phyloP scores from a whole-genome alignment of 2,329 filamentous ascomycete species.

The Stagonosporopsis tanaceti region DNA sequence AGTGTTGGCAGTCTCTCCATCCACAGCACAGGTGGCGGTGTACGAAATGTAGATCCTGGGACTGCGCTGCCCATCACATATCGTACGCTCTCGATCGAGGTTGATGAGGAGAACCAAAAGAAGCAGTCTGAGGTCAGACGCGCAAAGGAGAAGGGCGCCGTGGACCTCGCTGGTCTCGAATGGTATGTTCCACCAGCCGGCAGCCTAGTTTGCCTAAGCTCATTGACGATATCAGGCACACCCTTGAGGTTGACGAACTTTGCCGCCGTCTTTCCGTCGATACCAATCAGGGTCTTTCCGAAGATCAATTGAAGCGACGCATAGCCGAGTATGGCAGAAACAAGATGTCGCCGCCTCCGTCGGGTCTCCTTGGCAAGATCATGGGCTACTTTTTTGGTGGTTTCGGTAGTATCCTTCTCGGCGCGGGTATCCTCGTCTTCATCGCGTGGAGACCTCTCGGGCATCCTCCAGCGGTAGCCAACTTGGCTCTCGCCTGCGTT shows the following conservation, averaged over 20 bases:
- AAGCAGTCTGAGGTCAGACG: constrained; percentile 41
- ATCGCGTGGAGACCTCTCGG: constrained; percentile 79
- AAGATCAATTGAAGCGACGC: constrained; percentile 63
- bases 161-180: constrained; percentile 63
- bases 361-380: constrained; percentile 64
- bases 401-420: constrained; percentile 74
- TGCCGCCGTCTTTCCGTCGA: constrained; percentile 67
- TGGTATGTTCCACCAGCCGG: constrained; percentile 49
- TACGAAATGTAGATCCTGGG: constrained; percentile 51
- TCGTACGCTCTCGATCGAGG: constrained; percentile 55
- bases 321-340: constrained; percentile 71
- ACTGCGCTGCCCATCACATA: constrained; percentile 55
- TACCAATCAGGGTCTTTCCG: constrained; percentile 65
- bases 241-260: constrained; percentile 65
- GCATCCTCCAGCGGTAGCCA: constrained; percentile 73
- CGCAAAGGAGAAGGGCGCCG: constrained; percentile 44
- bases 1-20: constrained; percentile 49
- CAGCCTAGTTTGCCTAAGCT: too few species aligned
- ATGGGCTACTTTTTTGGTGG: constrained; percentile 79
- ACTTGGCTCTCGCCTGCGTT: constrained; percentile 76
- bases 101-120: constrained; percentile 45
- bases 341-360: constrained; percentile 70
- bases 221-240: constrained; percentile 57
- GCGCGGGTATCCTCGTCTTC: constrained; percentile 76
- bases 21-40: constrained; percentile 44